Percentiles rank a stretch among this genome's conserved stretches.
These are phyloP conservation scores for Capronia epimyces DNA, from an alignment of 2,329 filamentous ascomycete species.

Conservation along the genomic window DNA sequence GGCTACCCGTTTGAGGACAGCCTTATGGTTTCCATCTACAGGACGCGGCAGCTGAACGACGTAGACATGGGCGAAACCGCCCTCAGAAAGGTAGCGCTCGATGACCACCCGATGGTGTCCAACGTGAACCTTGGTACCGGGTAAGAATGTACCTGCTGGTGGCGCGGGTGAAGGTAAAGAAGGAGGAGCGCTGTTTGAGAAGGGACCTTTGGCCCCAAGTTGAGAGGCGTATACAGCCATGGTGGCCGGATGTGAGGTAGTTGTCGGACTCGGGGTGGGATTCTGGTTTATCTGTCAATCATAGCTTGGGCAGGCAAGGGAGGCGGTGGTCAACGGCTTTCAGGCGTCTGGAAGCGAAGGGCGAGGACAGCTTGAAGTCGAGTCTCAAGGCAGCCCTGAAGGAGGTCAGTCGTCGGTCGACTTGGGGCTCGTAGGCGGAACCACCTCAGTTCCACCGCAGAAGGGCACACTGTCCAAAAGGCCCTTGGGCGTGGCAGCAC, in stretches of 20 bases:
- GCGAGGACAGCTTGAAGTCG: neutral
- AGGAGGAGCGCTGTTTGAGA: conserved; percentile 29
- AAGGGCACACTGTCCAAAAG: neutral
- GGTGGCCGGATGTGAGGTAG: conserved; percentile 4
- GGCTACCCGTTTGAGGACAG: conserved; percentile 89
- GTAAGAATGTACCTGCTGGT: conserved; percentile 78
- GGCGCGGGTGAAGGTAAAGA: conserved; percentile 31
- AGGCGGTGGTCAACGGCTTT: neutral
- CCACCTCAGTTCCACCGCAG: neutral
- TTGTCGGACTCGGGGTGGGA: neutral
- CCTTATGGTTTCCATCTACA: conserved; percentile 70
- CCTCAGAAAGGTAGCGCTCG: conserved; percentile 95
- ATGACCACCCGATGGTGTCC: conserved; percentile 89
- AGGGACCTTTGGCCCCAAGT: conserved; percentile 21
- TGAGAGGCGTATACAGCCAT: conserved; percentile 29
- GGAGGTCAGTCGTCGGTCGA: neutral
- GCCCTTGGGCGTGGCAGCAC: neutral
- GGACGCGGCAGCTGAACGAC: conserved; percentile 79
- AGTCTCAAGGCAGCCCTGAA: conserved; percentile 1
- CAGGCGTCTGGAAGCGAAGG: neutral
- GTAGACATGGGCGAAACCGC: conserved; percentile 97
- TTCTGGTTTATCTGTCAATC: conserved; percentile 5
- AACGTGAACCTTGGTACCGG: conserved; percentile 95
- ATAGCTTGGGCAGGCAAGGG: neutral
- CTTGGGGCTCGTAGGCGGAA: neutral